Evolutionary conservation across 2,329 filamentous ascomycete genomes (phyloP).

Genomic region (Tolypocladium album): DNA sequence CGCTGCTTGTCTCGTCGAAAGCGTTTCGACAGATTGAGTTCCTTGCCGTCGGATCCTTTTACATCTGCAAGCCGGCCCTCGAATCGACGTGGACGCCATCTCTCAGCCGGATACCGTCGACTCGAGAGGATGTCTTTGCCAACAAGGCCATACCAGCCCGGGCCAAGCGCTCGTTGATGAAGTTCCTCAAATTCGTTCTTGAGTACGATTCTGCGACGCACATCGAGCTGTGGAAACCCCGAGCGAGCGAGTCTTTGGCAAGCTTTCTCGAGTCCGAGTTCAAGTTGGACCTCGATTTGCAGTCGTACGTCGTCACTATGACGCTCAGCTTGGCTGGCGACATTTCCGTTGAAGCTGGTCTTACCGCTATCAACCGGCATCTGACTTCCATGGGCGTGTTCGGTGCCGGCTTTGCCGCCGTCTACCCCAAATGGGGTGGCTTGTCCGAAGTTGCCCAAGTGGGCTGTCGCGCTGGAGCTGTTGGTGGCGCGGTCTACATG

Average conservation of each 20-base stretch:
- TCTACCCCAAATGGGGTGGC: constrained; percentile 90
- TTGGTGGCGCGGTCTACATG: constrained; percentile 86
- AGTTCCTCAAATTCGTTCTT: constrained; percentile 80
- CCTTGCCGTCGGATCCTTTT: constrained; percentile 86
- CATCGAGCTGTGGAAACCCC: constrained; percentile 44
- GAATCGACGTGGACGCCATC: constrained; percentile 16
- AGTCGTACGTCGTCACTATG: constrained; percentile 52
- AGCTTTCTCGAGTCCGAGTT: constrained; percentile 52
- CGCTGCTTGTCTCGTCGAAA: constrained; percentile 76
- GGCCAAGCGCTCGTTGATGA: constrained; percentile 81
- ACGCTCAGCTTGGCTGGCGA: constrained; percentile 61
- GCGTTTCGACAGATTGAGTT: constrained; percentile 89
- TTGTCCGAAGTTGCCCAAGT: constrained; percentile 84
- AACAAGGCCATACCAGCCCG: constrained; percentile 65
- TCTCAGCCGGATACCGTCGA: constrained; percentile 70
- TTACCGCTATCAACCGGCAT: constrained; percentile 68
- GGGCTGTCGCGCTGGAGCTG: constrained; percentile 78
- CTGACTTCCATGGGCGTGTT: constrained; percentile 79
- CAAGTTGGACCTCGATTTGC: constrained; percentile 56
- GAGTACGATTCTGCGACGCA: constrained; percentile 53
- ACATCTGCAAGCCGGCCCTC: constrained; percentile 48
- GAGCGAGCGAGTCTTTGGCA: constrained; percentile 43
- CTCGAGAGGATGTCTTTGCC: constrained; percentile 83
- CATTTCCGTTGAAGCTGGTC: constrained; percentile 51
- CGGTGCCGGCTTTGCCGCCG: constrained; percentile 77